Conservation (phyloP, 192 early-diverging fungal species). For the Mortierella antarctica region DNA sequence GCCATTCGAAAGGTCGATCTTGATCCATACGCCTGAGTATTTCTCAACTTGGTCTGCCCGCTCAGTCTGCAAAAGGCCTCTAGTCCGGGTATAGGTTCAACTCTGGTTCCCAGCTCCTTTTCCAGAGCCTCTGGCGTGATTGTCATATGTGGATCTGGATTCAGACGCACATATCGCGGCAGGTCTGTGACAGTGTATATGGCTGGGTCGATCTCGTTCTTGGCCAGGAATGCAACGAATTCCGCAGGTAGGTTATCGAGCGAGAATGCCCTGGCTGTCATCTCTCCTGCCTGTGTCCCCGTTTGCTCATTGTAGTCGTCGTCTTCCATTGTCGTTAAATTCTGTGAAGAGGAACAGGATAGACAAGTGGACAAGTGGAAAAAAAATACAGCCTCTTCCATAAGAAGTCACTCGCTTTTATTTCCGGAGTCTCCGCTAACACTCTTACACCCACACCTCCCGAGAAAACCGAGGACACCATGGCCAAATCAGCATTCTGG, state of each 20-base stretch:
- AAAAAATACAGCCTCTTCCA: too few species aligned
- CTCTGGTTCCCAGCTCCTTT: slow-evolving; percentile 59
- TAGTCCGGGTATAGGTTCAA: slow-evolving; percentile 59
- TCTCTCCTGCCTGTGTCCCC: not conserved
- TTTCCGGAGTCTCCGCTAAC: too few species aligned
- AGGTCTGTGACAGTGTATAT: slow-evolving; percentile 71
- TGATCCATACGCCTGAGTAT: slow-evolving; percentile 59
- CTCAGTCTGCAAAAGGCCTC: slow-evolving; percentile 69
- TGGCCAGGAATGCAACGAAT: slow-evolving; percentile 75
- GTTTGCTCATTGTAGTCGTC: not conserved
- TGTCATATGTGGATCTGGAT: slow-evolving; percentile 48
- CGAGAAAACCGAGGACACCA: slow-evolving; percentile 1
- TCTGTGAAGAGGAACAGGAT: too few species aligned
- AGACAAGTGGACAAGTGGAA: too few species aligned
- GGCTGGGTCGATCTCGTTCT: slow-evolving; percentile 73
- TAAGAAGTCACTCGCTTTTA: too few species aligned
- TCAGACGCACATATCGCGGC: slow-evolving; percentile 84
- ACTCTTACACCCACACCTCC: not conserved
- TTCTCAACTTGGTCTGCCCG: slow-evolving; percentile 59
- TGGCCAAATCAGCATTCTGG: slow-evolving; percentile 54
- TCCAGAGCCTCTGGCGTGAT: slow-evolving; percentile 56
- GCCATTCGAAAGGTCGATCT: not conserved
- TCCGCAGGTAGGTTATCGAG: slow-evolving; percentile 63
- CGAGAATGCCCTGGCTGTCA: slow-evolving; percentile 19
- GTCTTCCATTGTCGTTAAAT: slow-evolving; percentile 13